Percentiles rank a stretch among this genome's conserved stretches.
Conservation (phyloP, 805 yeast species). For the Cyberlindnera meyerae region DNA sequence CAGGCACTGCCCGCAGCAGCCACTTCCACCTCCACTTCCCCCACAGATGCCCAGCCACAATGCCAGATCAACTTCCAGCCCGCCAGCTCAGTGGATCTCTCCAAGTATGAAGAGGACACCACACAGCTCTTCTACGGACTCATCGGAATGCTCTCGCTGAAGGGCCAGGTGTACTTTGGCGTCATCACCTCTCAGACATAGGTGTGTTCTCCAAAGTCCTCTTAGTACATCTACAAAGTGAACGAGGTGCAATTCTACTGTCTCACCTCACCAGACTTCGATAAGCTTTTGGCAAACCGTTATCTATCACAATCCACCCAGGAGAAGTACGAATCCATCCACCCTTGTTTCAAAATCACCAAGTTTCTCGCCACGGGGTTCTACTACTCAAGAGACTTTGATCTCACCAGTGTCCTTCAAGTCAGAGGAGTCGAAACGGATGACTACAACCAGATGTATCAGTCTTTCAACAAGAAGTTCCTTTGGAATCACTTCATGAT, state of each 20-base stretch:
- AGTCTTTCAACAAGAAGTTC: conserved; percentile 64
- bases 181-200: conserved; percentile 50
- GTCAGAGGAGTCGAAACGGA: conserved; percentile 49
- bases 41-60: conserved; percentile 1
- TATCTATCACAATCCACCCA: conserved; percentile 20
- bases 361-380: conserved; percentile 80
- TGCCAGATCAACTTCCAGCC: conserved; percentile 51
- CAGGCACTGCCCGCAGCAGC: conserved; percentile 31
- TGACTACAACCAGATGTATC: conserved; percentile 32
- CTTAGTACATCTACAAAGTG: conserved; percentile 49
- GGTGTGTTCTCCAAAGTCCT: conserved; percentile 55
- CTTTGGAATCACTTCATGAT: conserved; percentile 91
- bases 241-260: conserved; percentile 64
- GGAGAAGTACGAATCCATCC: conserved; percentile 41
- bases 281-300: conserved; percentile 27
- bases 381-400: conserved; percentile 86
- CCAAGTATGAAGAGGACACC: conserved; percentile 36
- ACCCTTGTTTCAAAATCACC: conserved; percentile 75
- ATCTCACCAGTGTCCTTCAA: conserved; percentile 77
- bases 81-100: conserved; percentile 33
- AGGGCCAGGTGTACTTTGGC: conserved; percentile 51
- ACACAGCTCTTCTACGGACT: conserved; percentile 44
- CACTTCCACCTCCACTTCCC: no score
- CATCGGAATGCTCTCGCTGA: conserved; percentile 54
- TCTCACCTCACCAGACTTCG: conserved; percentile 52